Evolutionary conservation across 202 grass and related monocot species (phyloP).

Genomic region (Panicum hallii): DNA sequence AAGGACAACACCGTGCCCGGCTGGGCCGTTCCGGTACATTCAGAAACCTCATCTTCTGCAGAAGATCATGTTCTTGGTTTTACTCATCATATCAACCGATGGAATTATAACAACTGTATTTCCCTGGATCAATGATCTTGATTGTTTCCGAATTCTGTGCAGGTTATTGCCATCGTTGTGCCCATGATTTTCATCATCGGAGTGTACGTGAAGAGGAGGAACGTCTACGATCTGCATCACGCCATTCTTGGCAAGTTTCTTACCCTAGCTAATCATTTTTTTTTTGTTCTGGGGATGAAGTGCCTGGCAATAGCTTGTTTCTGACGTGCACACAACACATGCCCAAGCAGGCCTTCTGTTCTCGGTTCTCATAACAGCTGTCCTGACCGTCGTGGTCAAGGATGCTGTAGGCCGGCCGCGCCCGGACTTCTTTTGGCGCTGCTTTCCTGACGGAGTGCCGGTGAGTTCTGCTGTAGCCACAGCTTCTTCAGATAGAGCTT

Average conservation of each 20-base stretch:
- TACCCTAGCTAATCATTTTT: too few relatives aligned
- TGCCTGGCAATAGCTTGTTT: background rate
- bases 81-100: too few relatives aligned
- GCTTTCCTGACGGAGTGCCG: conserved; percentile 71
- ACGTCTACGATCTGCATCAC: conserved; percentile 82
- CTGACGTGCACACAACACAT: background rate
- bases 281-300: background rate
- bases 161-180: conserved; percentile 57
- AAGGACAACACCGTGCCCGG: conserved; percentile 78
- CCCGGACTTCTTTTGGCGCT: conserved; percentile 84
- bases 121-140: too few relatives aligned
- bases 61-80: background rate
- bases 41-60: background rate
- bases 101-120: too few relatives aligned
- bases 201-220: conserved; percentile 72
- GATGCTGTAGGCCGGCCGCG: conserved; percentile 76
- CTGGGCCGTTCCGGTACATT: conserved; percentile 80
- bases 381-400: conserved; percentile 80
- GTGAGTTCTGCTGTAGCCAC: background rate
- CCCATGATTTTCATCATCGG: conserved; percentile 55
- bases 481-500: too few relatives aligned
- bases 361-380: conserved; percentile 71
- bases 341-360: conserved; percentile 60
- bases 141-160: background rate
- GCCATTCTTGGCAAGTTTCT: conserved; percentile 66